Conservation (phyloP, 768 basidiomycete genomes). For the Leccinum variicolor region DNA sequence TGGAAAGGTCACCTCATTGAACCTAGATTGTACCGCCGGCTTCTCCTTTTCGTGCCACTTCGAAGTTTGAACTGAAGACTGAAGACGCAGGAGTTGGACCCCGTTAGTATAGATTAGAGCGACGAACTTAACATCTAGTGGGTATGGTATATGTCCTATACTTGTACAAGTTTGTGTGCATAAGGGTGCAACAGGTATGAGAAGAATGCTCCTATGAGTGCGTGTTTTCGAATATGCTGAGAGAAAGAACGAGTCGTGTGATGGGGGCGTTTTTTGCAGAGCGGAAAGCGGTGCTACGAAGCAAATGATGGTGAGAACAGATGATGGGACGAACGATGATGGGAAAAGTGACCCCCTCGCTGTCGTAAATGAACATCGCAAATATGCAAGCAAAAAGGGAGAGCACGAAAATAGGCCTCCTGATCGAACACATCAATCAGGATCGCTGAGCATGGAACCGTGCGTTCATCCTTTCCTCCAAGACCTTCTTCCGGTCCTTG, state of each 20-base stretch:
- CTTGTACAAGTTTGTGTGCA: not conserved
- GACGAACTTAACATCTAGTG: not conserved
- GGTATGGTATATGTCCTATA: slow-evolving; percentile 5
- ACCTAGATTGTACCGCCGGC: not conserved
- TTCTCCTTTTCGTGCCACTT: not conserved
- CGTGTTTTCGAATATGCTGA: not conserved
- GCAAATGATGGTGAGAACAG: not conserved
- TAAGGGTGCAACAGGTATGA: not conserved
- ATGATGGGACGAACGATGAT: not conserved
- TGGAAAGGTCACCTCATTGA: no score
- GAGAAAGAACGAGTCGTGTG: not conserved
- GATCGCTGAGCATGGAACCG: not conserved
- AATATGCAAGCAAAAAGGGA: not conserved
- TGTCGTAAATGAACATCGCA: not conserved
- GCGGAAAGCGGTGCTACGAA: not conserved
- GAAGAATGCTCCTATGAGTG: not conserved
- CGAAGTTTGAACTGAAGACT: not conserved
- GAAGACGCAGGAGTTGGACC: not conserved
- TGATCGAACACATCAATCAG: slow-evolving; percentile 1
- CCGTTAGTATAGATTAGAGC: not conserved
- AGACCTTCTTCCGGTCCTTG: slow-evolving; percentile 18
- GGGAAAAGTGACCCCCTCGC: not conserved
- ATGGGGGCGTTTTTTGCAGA: not conserved
- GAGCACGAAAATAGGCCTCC: not conserved
- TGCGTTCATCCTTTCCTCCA: slow-evolving; percentile 16